Evolutionary conservation across 1,139 yeast genomes (phyloP), one percentile per base, ranked within the genome.

Genomic region (Taphrina populina): DNA sequence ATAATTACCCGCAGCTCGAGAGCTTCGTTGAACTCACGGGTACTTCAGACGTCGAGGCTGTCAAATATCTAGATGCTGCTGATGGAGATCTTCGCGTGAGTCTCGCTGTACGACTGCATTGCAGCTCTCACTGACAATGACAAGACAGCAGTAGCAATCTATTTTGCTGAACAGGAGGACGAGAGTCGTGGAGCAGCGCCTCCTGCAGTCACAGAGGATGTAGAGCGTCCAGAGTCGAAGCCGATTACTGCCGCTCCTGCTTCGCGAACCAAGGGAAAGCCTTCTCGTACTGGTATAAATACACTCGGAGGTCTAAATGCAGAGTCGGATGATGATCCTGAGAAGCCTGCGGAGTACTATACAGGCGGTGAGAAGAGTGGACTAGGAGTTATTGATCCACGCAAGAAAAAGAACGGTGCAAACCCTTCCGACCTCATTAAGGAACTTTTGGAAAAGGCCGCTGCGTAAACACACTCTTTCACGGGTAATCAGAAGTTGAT

Each of bases 321-420:
- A 20, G 20, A 29, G 10, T 23, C 29, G 11, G 53, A 47, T 8
- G 83, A 78, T 37, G 86, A 82, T 55, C 86, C 80, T 58, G 81
- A 82, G 52, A 53, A 56, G 7, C 55, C 45, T 6, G 52, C 57
- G 7, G 52, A 59, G 20, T 56, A 57, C 26, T 95, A 92, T 64
- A 92, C 97, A 2, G 96, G 96, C 20, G 98, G 96, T 56, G 96
- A 90, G 68, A 90, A 90, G 65, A 87, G 96, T 1, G 97, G 85
- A 0, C 74, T 92, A 62, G 95, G 92, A 63, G 96, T 92, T 10
- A 95, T 94, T 67, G 90, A 90, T 67, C 97, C 97, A 7, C 80
- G 82, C 64, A 73, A 73, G 55, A 46, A 53, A 24, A 58, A 61
- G 30, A 59, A 61, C 40, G 45, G 39, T n/a, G 15, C 46, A 24